Base-by-base conservation (phyloP, 805 yeast genomes). In the Ogataea ramenticola region DNA sequence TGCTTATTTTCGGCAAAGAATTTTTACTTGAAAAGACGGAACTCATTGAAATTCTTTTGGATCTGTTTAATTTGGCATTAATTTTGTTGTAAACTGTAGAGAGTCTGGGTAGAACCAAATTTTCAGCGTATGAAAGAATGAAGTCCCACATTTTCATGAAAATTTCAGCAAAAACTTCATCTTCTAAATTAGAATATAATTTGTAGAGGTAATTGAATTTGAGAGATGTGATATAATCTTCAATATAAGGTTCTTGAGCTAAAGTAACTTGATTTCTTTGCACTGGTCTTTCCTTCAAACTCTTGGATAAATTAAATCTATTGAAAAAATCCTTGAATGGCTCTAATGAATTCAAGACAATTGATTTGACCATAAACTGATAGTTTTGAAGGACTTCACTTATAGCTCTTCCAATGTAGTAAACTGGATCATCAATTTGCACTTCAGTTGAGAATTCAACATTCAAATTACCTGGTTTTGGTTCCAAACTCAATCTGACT, bases 391-490 rank as follows among this genome's bases (percentile, higher is more conserved):
- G 64, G 26, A 91, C 65, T 1, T 80, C 72, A 49, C 91, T 67
- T 52, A 82, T 77, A 0, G 91, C 81, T 49, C 82, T 74, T 1
- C 95, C 95, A 62, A 91, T 72, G 39, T 81, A 83, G 55, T 85
- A 91, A 9, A 86, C 64, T 1, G 95, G 88, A 61, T 90, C 96
- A 34, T 76, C 77, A 39, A 80, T 73, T 53, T 90, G 96, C 42
- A 79, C 75, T 56, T 90, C 97, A 51, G 86, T 77, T 1, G 87
- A 80, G 2, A 90, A 68, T 53, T 80, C 80, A 3, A 89, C 62
- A 39, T 75, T 60, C 2, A 93, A 54, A 35, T 77, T 69, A 0
- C 97, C 96, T 47, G 63, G 52, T 20, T 52, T 58, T 0, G 65
- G 66, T 33, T 51, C 45, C 17, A 61, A 34, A 29, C 53, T 43